These are phyloP conservation scores for Chlamydomonas incerta DNA, from an alignment of 139 green algal genomes.

Conservation along the genomic window DNA sequence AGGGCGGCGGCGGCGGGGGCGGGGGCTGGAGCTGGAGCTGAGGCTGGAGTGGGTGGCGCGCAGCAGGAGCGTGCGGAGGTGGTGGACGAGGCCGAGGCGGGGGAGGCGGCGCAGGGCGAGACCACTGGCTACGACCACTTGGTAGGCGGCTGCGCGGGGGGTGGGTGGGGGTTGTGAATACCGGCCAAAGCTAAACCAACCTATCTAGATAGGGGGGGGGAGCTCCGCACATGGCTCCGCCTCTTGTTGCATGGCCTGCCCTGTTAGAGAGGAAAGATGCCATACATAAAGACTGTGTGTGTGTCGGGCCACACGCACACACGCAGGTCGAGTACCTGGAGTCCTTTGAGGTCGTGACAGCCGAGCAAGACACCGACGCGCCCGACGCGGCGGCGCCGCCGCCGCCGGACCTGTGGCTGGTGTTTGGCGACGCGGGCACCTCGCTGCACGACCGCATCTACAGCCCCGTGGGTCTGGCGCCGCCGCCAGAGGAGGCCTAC, in stretches of 20 bases:
- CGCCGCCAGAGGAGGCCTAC: neutral
- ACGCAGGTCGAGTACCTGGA: slow-evolving; percentile 68
- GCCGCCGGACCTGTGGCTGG: slow-evolving; percentile 67
- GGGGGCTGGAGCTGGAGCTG: neutral
- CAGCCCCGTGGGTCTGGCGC: neutral
- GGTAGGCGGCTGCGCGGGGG: neutral
- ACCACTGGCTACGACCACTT: slow-evolving; percentile 47
- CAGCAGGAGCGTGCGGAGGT: no score
- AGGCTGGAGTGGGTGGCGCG: neutral
- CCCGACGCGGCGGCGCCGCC: neutral
- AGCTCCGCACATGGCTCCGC: no score
- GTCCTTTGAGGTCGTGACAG: slow-evolving; percentile 48
- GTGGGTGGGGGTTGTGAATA: neutral
- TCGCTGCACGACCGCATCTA: slow-evolving; percentile 81
- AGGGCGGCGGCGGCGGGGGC: neutral
- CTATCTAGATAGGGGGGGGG: no score
- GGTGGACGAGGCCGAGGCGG: no score
- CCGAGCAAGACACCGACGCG: neutral
- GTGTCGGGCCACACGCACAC: neutral
- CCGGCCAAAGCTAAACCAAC: no score
- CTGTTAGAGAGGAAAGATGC: no score
- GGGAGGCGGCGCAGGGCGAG: neutral
- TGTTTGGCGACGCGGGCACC: slow-evolving; percentile 70
- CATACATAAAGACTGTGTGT: no score
- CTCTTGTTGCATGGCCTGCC: no score